Conservation (phyloP, 345 rosid species). For the Eutrema japonicum region DNA sequence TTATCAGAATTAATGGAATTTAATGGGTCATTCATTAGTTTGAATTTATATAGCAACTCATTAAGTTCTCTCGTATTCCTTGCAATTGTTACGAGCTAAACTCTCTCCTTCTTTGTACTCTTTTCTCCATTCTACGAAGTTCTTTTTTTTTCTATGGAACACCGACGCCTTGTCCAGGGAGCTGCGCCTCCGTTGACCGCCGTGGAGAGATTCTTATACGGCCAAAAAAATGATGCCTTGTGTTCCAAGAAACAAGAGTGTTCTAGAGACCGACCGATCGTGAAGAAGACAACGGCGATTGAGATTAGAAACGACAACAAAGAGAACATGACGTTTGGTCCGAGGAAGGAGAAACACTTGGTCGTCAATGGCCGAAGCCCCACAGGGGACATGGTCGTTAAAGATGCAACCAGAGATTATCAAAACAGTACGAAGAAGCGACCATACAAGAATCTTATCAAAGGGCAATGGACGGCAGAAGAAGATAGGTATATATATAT, state of each 20-base stretch:
- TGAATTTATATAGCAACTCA: constrained; percentile 39
- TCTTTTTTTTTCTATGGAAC: constrained; percentile 33
- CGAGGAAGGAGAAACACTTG: constrained; percentile 32
- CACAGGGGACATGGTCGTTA: constrained; percentile 34
- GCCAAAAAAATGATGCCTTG: constrained; percentile 47
- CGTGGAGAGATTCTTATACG: constrained; percentile 72
- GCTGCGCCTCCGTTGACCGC: constrained; percentile 76
- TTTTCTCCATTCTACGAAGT: constrained; percentile 33
- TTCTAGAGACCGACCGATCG: constrained; percentile 31
- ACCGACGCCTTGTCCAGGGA: constrained; percentile 39
- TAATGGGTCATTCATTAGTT: constrained; percentile 39
- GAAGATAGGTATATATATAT: constrained; percentile 70
- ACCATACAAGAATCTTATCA: constrained; percentile 59
- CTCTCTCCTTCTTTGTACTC: constrained; percentile 36
- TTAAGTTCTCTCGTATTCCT: constrained; percentile 29
- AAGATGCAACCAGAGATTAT: constrained; percentile 32
- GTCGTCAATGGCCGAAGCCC: constrained; percentile 42
- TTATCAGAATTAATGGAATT: constrained; percentile 9
- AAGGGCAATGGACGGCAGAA: constrained; percentile 96
- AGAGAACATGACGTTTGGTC: constrained; percentile 44
- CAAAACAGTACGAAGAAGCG: constrained; percentile 54
- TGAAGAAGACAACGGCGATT: constrained; percentile 19
- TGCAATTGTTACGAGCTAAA: constrained; percentile 24
- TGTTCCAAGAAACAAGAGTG: constrained; percentile 38
- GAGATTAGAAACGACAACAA: constrained; percentile 44